These are phyloP conservation scores for Ustulina deusta DNA, from an alignment of 2,329 filamentous ascomycete genomes.

Conservation along the genomic window DNA sequence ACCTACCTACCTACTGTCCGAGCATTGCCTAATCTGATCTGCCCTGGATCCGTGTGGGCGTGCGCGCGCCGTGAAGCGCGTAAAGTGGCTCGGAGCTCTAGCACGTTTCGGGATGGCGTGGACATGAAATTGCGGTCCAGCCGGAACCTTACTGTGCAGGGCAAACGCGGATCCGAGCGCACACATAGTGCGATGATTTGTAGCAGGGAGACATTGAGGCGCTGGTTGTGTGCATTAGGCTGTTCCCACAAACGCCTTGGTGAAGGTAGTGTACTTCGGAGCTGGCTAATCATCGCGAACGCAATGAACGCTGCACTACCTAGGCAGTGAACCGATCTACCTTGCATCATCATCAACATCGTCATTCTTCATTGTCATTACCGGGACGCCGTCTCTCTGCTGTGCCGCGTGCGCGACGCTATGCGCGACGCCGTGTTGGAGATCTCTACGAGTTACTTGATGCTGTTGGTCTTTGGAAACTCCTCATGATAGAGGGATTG, in stretches of 20 bases:
- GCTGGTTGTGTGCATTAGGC: constrained; percentile 38
- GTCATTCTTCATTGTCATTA: constrained; percentile 29
- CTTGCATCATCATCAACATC: constrained; percentile 33
- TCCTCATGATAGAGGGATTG: constrained; percentile 12
- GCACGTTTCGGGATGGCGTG: constrained; percentile 37
- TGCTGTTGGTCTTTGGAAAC: constrained; percentile 20
- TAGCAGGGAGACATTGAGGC: constrained; percentile 29
- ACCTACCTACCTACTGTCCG: neutral
- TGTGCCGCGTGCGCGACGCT: constrained; percentile 26
- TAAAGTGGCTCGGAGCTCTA: constrained; percentile 40
- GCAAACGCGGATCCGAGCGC: constrained; percentile 31
- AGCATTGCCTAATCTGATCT: constrained; percentile 6
- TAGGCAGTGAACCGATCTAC: constrained; percentile 26
- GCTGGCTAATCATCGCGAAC: constrained; percentile 23
- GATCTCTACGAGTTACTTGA: constrained; percentile 11
- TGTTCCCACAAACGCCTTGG: constrained; percentile 30
- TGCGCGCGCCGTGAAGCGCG: constrained; percentile 34
- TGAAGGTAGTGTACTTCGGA: constrained; percentile 8
- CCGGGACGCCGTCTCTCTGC: constrained; percentile 24
- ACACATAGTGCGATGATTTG: constrained; percentile 28
- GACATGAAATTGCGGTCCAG: constrained; percentile 27
- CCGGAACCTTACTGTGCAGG: constrained; percentile 30
- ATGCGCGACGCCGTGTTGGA: constrained; percentile 25
- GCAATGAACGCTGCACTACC: constrained; percentile 12
- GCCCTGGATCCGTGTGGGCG: constrained; percentile 29